These are phyloP conservation scores for Ophiocordyceps camponoti-leonardi DNA, from an alignment of 2,329 filamentous ascomycete species.

Conservation along the genomic window DNA sequence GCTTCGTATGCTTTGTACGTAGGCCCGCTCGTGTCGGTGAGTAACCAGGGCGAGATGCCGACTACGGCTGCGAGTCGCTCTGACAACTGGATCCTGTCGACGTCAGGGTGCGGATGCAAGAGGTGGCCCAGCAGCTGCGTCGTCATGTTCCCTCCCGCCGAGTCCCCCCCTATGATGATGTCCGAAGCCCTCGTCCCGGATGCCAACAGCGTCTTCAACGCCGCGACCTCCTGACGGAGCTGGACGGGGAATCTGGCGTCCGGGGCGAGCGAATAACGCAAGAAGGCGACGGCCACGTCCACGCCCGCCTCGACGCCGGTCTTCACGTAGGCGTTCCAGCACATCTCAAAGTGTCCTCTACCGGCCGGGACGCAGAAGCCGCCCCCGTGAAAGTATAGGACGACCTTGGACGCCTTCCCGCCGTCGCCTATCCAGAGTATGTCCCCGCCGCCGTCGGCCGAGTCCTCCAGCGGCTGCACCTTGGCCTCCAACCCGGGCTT, in stretches of 20 bases:
- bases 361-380: conserved; percentile 8
- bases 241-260: conserved; percentile 13
- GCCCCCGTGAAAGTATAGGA: conserved; percentile 14
- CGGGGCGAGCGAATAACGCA: conserved; percentile 18
- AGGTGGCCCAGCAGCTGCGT: conserved; percentile 15
- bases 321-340: conserved; percentile 10
- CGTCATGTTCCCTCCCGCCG: conserved; percentile 18
- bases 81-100: conserved; percentile 6
- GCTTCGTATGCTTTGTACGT: conserved; percentile 11
- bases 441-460: conserved; percentile 3
- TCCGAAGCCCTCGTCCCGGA: conserved; percentile 12
- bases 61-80: conserved; percentile 13
- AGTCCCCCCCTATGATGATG: conserved; percentile 19
- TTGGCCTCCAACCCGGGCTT: conserved; percentile 7
- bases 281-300: conserved; percentile 13
- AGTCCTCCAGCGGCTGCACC: conserved; percentile 6
- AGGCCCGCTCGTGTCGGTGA: conserved; percentile 3
- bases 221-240: conserved; percentile 14
- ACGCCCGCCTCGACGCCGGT: conserved; percentile 5
- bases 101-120: conserved; percentile 12
- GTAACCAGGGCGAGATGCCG: conserved; percentile 16
- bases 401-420: conserved; percentile 9
- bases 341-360: conserved; percentile 10
- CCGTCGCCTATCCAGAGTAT: conserved; percentile 13
- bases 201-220: conserved; percentile 12